Percentiles rank a stretch among this genome's conserved stretches.
Conservation (phyloP, 2,329 filamentous ascomycete genomes). For the Fusarium azukiicola region DNA sequence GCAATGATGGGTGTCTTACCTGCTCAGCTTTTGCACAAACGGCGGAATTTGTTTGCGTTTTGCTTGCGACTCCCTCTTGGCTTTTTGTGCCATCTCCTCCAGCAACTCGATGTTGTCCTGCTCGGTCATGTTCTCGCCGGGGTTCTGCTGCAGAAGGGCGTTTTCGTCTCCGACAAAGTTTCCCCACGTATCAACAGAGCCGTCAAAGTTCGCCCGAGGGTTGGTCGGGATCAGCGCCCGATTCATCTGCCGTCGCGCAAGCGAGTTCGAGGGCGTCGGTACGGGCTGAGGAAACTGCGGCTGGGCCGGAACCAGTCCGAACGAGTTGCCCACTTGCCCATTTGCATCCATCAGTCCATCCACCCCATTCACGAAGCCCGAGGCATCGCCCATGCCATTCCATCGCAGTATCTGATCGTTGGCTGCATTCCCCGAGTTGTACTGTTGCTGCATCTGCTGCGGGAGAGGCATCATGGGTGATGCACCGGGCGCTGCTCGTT, state of each 20-base stretch:
- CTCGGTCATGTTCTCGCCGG: conserved; percentile 65
- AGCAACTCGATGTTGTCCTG: conserved; percentile 89
- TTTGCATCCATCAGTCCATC: conserved; percentile 56
- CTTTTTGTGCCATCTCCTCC: conserved; percentile 88
- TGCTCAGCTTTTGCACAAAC: conserved; percentile 98
- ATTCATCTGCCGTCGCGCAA: conserved; percentile 75
- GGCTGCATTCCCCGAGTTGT: conserved; percentile 69
- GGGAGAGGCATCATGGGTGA: conserved; percentile 80
- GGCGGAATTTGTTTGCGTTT: conserved; percentile 98
- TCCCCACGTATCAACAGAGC: conserved; percentile 64
- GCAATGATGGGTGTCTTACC: conserved; percentile 76
- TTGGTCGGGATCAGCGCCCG: conserved; percentile 71
- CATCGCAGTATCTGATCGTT: conserved; percentile 71
- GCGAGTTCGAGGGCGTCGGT: conserved; percentile 68
- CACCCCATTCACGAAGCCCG: conserved; percentile 57
- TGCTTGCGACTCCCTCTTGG: conserved; percentile 92
- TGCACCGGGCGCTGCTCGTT: conserved; percentile 87
- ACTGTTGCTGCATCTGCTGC: conserved; percentile 72
- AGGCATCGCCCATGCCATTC: conserved; percentile 64
- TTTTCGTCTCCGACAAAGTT: conserved; percentile 68
- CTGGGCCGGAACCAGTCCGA: conserved; percentile 63
- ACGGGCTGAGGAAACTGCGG: conserved; percentile 58
- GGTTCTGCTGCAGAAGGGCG: conserved; percentile 62
- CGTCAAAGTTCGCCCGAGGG: conserved; percentile 62
- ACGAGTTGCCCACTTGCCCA: conserved; percentile 60